These are phyloP conservation scores for Crassisporium funariophilum DNA, from an alignment of 768 basidiomycete genomes.

Conservation along the genomic window DNA sequence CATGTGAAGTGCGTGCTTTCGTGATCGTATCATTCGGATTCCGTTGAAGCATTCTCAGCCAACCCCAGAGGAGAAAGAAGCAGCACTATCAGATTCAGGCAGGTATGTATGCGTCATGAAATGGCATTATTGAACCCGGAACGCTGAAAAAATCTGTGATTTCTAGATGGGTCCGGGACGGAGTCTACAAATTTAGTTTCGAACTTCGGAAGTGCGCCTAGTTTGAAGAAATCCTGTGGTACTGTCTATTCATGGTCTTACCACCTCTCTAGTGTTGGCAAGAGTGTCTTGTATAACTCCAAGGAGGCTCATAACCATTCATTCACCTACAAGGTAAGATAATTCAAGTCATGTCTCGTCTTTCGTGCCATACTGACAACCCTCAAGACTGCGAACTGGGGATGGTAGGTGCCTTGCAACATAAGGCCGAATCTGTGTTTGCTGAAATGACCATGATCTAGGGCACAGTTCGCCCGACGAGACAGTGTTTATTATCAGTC, in stretches of 20 bases:
- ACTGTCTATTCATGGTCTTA: not conserved
- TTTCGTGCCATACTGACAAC: too few species aligned
- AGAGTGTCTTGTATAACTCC: constrained; percentile 53
- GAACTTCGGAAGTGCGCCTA: constrained; percentile 83
- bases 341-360: constrained; percentile 1
- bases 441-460: constrained; percentile 23
- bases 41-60: constrained; percentile 47
- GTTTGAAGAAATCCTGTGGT: constrained; percentile 5
- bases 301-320: constrained; percentile 86
- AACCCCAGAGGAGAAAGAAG: constrained; percentile 74
- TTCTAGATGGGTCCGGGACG: constrained; percentile 79
- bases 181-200: constrained; percentile 84
- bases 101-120: constrained; percentile 36
- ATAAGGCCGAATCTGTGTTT: not conserved
- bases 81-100: constrained; percentile 54
- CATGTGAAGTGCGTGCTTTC: constrained; percentile 67
- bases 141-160: too few species aligned
- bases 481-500: constrained; percentile 69
- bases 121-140: not conserved
- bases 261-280: constrained; percentile 34
- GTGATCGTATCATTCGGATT: not conserved
- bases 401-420: constrained; percentile 55
- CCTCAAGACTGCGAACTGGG: constrained; percentile 84
- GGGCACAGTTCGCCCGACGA: constrained; percentile 80
- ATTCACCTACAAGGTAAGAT: constrained; percentile 64